Base-by-base conservation (phyloP, 306 rosid species). In the Castanopsis chinensis region DNA sequence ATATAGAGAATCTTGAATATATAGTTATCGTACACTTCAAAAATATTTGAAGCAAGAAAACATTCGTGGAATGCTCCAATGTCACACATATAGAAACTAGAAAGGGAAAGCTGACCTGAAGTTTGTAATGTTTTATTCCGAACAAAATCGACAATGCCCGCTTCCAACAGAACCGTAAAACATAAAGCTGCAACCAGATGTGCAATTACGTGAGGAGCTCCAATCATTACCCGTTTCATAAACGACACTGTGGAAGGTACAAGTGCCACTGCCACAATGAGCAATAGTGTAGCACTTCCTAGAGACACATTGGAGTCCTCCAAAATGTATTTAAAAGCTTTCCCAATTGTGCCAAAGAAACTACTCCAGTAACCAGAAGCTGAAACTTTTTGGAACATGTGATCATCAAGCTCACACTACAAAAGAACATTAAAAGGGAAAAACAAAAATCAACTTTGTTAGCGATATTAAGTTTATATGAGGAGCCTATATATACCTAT, bases 141-240 rank as follows among this genome's bases (percentile, higher is more conserved):
- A 83, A 92, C 76, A 69, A 97, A 30, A 30, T 0, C 89, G n/a
- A 82, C 96, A 75, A 92, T 79, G 71, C 98, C 92, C 67, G 91
- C 76, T 83, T 95, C 99, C 86, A 93, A 86, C 63, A 93, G 93
- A 76, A 91, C 71, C 99, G 90, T 90, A 59, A 92, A 94, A 83
- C 88, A 86, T 70, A 95, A 84, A 56, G 99, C 97, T 33, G 98
- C 87, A 53, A 91, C 71, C 10, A 95, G 89, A 84, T 95, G 99
- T 28, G 94, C 96, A 68, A 91, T 88, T 69, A 91, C 94, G 86
- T 95, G 99, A 84, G 90, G 86, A 83, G 89, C 76, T 71, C 97
- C 99, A 59, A 95, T 81, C 14, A 87, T 58, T 53, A 83, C 86
- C 74, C 97, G 86, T 81, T 85, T 91, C 86, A 85, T 92, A 78